Conservation (phyloP, 2,329 filamentous ascomycete species). For the Fusarium sp. region DNA sequence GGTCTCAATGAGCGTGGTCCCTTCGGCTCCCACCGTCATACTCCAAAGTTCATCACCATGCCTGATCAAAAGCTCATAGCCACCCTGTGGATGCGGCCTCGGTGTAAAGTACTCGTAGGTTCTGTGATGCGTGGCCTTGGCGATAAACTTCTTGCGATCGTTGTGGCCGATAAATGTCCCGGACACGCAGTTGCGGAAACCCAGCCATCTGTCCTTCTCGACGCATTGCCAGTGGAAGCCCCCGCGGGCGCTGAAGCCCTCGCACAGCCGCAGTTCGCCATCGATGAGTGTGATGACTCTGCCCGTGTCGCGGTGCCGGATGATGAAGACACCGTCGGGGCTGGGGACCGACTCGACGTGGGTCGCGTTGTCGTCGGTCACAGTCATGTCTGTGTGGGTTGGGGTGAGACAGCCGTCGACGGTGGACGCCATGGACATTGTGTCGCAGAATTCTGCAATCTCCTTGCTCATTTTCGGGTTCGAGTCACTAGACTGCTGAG, state of each 20-base stretch:
- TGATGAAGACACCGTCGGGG: slow-evolving; percentile 51
- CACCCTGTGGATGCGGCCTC: slow-evolving; percentile 49
- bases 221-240: slow-evolving; percentile 57
- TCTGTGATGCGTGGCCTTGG: slow-evolving; percentile 44
- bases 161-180: slow-evolving; percentile 54
- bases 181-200: slow-evolving; percentile 55
- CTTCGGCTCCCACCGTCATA: slow-evolving; percentile 45
- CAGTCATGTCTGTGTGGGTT: slow-evolving; percentile 31
- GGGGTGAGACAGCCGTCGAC: slow-evolving; percentile 35
- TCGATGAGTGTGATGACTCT: slow-evolving; percentile 51
- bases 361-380: slow-evolving; percentile 7
- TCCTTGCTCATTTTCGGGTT: slow-evolving; percentile 35
- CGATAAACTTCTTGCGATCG: slow-evolving; percentile 40
- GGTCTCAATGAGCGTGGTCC: slow-evolving; percentile 45
- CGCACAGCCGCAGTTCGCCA: slow-evolving; percentile 48
- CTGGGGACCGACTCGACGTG: slow-evolving; percentile 39
- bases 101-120: slow-evolving; percentile 52
- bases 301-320: slow-evolving; percentile 47
- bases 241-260: slow-evolving; percentile 32
- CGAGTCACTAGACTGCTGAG: not conserved
- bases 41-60: slow-evolving; percentile 50
- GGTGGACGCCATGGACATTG: slow-evolving; percentile 42
- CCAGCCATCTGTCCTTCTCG: slow-evolving; percentile 56
- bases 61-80: slow-evolving; percentile 52
- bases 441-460: slow-evolving; percentile 27